phyloP scores from a whole-genome alignment of 2,329 filamentous ascomycete genomes.

The Geosmithia flava region DNA sequence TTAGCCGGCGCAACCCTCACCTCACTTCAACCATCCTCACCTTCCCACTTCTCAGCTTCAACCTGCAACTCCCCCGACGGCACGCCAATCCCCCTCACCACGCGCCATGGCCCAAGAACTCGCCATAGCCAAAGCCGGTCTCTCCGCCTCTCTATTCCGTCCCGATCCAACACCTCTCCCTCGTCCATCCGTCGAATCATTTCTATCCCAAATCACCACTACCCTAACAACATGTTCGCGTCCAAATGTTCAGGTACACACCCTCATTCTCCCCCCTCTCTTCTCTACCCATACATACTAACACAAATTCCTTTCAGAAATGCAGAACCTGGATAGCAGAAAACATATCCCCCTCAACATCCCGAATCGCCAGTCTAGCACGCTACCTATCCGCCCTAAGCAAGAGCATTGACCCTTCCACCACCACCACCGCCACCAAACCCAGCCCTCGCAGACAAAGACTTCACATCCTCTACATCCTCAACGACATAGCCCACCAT shows the following conservation, averaged over 20 bases:
- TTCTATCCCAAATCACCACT: constrained; percentile 53
- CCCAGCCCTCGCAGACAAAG: constrained; percentile 55
- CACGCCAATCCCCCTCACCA: neutral
- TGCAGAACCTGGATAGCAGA: constrained; percentile 78
- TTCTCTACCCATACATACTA: constrained; percentile 5
- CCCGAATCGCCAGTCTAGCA: constrained; percentile 54
- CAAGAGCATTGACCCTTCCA: constrained; percentile 21
- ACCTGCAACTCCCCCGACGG: neutral
- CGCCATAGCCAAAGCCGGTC: constrained; percentile 68
- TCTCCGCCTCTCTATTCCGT: constrained; percentile 61
- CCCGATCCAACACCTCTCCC: constrained; percentile 59
- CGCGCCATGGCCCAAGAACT: constrained; percentile 53
- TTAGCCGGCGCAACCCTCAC: neutral
- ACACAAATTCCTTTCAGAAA: constrained; percentile 39
- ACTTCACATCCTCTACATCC: constrained; percentile 64
- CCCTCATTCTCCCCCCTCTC: constrained; percentile 13
- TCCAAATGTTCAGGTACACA: constrained; percentile 80
- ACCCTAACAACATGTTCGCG: constrained; percentile 61
- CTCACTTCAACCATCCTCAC: neutral
- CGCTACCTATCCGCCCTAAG: constrained; percentile 65
- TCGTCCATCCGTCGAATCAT: constrained; percentile 56
- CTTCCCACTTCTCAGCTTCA: neutral
- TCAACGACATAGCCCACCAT: constrained; percentile 71
- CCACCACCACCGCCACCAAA: constrained; percentile 11
- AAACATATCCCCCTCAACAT: constrained; percentile 55